A percentile compares a stretch with the other conserved stretches of the same genome.
Conservation (phyloP, 2,329 filamentous ascomycete genomes). For the Nothophaeocryptopus gaeumannii region DNA sequence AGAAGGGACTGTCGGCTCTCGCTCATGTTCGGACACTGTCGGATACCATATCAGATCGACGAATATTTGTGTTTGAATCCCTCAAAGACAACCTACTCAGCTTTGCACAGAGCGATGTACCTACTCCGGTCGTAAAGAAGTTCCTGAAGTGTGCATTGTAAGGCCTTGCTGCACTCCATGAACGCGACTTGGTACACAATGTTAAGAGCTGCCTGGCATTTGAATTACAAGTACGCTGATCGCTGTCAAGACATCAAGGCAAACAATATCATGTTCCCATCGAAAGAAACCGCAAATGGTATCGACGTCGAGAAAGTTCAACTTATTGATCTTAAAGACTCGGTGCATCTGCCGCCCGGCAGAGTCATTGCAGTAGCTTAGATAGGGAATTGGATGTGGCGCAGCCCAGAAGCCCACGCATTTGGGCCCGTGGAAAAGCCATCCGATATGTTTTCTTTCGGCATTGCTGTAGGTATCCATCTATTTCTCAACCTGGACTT, state of each 20-base stretch:
- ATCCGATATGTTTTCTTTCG: conserved; percentile 47
- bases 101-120: conserved; percentile 42
- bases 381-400: conserved; percentile 46
- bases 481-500: background rate
- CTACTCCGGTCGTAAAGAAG: conserved; percentile 39
- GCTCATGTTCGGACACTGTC: conserved; percentile 40
- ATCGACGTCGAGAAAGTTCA: conserved; percentile 38
- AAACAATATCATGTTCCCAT: conserved; percentile 46
- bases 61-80: conserved; percentile 49
- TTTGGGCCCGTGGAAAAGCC: conserved; percentile 39
- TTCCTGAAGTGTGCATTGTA: conserved; percentile 45
- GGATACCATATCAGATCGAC: conserved; percentile 45
- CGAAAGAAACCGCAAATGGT: conserved; percentile 33
- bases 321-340: conserved; percentile 43
- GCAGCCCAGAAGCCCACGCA: conserved; percentile 47
- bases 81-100: conserved; percentile 44
- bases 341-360: conserved; percentile 39
- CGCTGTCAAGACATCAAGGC: conserved; percentile 42
- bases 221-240: conserved; percentile 10
- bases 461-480: conserved; percentile 39
- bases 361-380: conserved; percentile 39
- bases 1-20: no score
- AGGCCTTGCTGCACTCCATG: conserved; percentile 40
- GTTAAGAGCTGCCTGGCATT: conserved; percentile 3
- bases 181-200: conserved; percentile 37